A percentile compares a stretch with the other conserved stretches of the same genome.
Conservation (phyloP, 495 filamentous ascomycete genomes). For the Copromyces sp. region DNA sequence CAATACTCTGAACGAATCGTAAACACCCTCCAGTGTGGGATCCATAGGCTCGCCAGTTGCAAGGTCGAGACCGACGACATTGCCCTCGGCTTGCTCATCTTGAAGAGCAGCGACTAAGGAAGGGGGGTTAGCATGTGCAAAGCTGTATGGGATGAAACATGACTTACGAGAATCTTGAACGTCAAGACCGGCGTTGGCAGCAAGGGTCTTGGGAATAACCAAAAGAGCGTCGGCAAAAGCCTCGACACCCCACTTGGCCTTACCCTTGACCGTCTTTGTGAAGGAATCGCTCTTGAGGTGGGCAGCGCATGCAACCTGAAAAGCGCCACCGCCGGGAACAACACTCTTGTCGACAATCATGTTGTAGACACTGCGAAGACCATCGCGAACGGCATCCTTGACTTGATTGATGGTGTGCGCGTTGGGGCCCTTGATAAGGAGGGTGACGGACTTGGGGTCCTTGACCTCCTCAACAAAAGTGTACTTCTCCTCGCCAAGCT, state of each 20-base stretch:
- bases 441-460: slow-evolving; percentile 96
- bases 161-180: slow-evolving; percentile 82
- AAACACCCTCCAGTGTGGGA: slow-evolving; percentile 84
- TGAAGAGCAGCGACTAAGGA: slow-evolving; percentile 65
- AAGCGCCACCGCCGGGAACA: slow-evolving; percentile 88
- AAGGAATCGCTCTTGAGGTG: slow-evolving; percentile 78
- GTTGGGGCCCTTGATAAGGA: slow-evolving; percentile 97
- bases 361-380: slow-evolving; percentile 91
- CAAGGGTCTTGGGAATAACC: slow-evolving; percentile 93
- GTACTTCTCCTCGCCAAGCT: slow-evolving; percentile 96
- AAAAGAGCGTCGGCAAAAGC: slow-evolving; percentile 92
- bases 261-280: slow-evolving; percentile 83
- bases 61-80: slow-evolving; percentile 78
- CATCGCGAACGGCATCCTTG: slow-evolving; percentile 94
- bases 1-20: slow-evolving; percentile 90
- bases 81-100: slow-evolving; percentile 76
- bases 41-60: slow-evolving; percentile 88
- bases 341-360: slow-evolving; percentile 96
- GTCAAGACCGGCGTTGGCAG: slow-evolving; percentile 92
- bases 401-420: slow-evolving; percentile 92
- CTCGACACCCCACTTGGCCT: slow-evolving; percentile 87
- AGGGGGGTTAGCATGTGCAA: slow-evolving; percentile 8
- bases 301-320: slow-evolving; percentile 89
- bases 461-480: slow-evolving; percentile 98
- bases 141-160: neutral